Evolutionary conservation across 306 rosid genomes (phyloP).

Genomic region (Calophaca sinica): DNA sequence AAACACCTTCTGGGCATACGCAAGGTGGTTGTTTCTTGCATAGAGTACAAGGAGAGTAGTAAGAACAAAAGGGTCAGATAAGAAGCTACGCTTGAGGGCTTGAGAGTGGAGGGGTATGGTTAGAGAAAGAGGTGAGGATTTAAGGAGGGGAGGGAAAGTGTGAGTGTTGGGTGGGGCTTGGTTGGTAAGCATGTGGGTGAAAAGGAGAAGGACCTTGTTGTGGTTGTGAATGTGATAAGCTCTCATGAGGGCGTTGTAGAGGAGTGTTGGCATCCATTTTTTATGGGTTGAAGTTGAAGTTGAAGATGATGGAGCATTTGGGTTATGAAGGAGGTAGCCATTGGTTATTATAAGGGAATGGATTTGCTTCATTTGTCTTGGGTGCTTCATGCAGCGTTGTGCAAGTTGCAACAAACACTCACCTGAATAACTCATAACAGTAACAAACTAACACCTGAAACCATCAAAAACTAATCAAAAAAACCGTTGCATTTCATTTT

Average conservation of each 20-base stretch:
- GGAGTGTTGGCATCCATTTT: constrained; percentile 70
- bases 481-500: neutral
- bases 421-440: constrained; percentile 44
- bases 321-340: constrained; percentile 53
- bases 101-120: constrained; percentile 63
- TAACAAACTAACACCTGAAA: neutral
- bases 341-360: constrained; percentile 63
- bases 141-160: constrained; percentile 77
- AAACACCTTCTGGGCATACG: constrained; percentile 68
- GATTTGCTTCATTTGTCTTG: constrained; percentile 60
- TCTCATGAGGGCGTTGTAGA: constrained; percentile 72
- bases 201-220: constrained; percentile 57
- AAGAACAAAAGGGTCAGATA: constrained; percentile 61
- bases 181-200: constrained; percentile 74
- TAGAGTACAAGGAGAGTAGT: constrained; percentile 65
- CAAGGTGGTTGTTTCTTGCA: constrained; percentile 37
- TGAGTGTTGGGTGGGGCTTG: constrained; percentile 63
- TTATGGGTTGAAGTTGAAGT: constrained; percentile 38
- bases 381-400: constrained; percentile 55
- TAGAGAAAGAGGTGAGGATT: constrained; percentile 41
- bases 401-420: constrained; percentile 67
- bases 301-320: constrained; percentile 30
- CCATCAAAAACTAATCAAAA: neutral
- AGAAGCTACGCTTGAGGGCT: constrained; percentile 61
- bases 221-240: constrained; percentile 54